These are phyloP conservation scores for Colletotrichum sp. DNA, from an alignment of 2,329 filamentous ascomycete genomes.

Conservation along the genomic window DNA sequence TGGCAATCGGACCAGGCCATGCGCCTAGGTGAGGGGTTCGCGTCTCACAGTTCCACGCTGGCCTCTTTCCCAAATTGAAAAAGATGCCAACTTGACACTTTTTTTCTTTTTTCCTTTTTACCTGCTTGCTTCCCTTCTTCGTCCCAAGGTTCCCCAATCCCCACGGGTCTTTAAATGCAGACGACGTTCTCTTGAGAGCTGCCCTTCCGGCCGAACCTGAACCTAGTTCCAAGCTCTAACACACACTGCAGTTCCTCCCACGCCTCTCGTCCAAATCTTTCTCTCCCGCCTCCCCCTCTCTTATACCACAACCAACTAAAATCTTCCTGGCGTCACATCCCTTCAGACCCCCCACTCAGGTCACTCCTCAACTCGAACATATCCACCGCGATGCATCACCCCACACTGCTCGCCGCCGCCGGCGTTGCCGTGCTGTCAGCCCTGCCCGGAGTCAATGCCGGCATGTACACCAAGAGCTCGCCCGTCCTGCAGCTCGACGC, in stretches of 20 bases:
- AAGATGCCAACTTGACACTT: constrained; percentile 28
- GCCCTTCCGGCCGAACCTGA: background rate
- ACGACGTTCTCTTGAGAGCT: background rate
- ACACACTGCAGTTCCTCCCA: background rate
- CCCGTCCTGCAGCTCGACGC: constrained; percentile 83
- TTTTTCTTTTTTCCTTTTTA: background rate
- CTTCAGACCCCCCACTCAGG: background rate
- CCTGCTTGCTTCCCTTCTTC: background rate
- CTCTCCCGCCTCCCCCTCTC: background rate
- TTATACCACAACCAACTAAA: background rate
- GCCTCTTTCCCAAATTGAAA: constrained; percentile 41
- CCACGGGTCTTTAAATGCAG: background rate
- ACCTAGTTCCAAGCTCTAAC: background rate
- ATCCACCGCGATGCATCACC: constrained; percentile 55
- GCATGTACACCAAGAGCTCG: constrained; percentile 85
- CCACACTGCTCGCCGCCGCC: constrained; percentile 57
- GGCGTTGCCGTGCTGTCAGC: constrained; percentile 69
- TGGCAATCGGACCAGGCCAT: background rate
- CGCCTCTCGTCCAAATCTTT: background rate
- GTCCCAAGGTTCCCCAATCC: background rate
- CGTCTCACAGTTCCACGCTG: constrained; percentile 43
- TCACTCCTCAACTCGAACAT: background rate
- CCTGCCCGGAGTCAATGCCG: constrained; percentile 69
- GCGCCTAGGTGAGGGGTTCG: constrained; percentile 8
- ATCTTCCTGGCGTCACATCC: constrained; percentile 11